Evolutionary conservation across 1,284 basidiomycete species (phyloP).

Genomic region (Rhodotorula sp.): DNA sequence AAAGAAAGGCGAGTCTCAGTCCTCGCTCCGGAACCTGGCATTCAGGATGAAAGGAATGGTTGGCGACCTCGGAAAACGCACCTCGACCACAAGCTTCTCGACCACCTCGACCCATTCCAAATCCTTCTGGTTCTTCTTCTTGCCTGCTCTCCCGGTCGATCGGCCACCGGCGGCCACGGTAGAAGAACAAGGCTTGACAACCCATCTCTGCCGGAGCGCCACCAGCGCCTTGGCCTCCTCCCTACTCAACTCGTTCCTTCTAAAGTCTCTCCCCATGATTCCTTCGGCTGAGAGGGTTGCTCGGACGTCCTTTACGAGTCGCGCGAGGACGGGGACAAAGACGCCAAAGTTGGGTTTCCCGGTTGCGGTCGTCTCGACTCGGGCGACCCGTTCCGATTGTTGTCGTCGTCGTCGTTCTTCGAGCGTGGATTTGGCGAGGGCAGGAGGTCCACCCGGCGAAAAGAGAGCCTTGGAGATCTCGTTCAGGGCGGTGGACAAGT

Average conservation of each 20-base stretch:
- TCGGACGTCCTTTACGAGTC: constrained; percentile 10
- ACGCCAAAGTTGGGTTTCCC: constrained; percentile 19
- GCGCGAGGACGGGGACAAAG: constrained; percentile 22
- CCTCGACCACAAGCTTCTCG: background rate
- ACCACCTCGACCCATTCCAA: constrained; percentile 15
- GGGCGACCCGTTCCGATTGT: no score
- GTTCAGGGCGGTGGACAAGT: constrained; percentile 12
- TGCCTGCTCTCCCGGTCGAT: constrained; percentile 18
- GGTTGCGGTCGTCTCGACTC: no score
- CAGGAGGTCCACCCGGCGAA: background rate
- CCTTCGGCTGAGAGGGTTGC: background rate
- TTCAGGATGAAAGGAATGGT: no score
- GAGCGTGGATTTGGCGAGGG: background rate
- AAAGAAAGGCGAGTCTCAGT: background rate
- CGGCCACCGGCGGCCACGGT: background rate
- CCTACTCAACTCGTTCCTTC: constrained; percentile 3
- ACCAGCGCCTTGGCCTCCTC: constrained; percentile 33
- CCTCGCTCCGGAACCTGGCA: no score
- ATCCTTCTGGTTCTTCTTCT: constrained; percentile 2
- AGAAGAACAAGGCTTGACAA: no score
- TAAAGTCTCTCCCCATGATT: constrained; percentile 1
- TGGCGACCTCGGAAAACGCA: constrained; percentile 2
- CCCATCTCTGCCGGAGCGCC: constrained; percentile 26
- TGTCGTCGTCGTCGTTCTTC: no score
- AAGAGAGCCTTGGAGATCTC: constrained; percentile 7